Base-by-base conservation (phyloP, 495 filamentous ascomycete species). In the Neurospora africana region DNA sequence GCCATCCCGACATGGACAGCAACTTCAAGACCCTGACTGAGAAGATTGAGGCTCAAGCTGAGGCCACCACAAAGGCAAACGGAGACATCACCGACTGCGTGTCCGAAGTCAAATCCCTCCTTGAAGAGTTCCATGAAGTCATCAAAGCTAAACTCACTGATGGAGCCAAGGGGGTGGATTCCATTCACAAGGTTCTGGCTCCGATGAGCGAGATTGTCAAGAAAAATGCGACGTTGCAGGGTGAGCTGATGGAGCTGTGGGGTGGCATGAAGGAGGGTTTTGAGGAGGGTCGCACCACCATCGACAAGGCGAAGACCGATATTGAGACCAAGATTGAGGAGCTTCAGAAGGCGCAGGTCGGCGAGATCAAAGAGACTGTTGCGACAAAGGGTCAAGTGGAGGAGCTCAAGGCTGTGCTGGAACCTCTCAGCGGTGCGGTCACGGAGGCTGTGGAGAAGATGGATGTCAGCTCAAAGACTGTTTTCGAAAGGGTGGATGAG, bases 401-500 rank as follows among this genome's bases (percentile, higher is more conserved):
- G 74, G 94, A 97, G 72, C 89, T 98, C 58, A 92, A 89, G 76
- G 80, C 91, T 3, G 88, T 94, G 6, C 90, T 96, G 74, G 93
- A 97, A 72, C 91, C 91, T 11, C 91, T 98, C 75, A 91, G 93
- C 19, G 86, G 88, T n/a, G 89, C 89, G 35, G 87, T 97, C 71
- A 92, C 89, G n/a, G 92, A 96, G 41, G 89, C 89, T 0, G 88
- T 92, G 44, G 93, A 97, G 78, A 93, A 93, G 73, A 90, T 94
- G 84, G 87, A 90, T 58, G 90, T 90, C 71, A 93, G 92, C 6
- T 44, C 41, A 4, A 93, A 93, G 82, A 91, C 90, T 0, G 91
- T 97, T 61, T 92, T 94, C 76, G 87, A 86, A 68, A 87, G 90
- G 53, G 89, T 98, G 69, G 92, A 93, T 67, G 89, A 92, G 10